These are phyloP conservation scores for Eutrema yunnanense DNA, from an alignment of 345 rosid genomes.

Conservation along the genomic window DNA sequence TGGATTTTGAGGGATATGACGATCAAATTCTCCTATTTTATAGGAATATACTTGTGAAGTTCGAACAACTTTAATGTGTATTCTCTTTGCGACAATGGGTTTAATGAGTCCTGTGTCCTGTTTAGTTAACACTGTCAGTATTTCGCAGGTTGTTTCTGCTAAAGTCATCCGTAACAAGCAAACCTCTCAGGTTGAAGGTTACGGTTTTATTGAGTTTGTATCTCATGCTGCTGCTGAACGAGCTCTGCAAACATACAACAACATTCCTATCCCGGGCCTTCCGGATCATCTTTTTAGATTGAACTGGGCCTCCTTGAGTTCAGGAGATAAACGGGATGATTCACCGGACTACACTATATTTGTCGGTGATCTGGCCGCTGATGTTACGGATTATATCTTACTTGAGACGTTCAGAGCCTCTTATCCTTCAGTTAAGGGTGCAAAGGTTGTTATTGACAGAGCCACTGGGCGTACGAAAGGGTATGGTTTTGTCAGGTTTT, in stretches of 20 bases:
- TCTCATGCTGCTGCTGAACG: constrained; percentile 77
- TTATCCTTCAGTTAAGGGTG: constrained; percentile 72
- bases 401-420: constrained; percentile 76
- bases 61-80: background rate
- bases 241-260: constrained; percentile 61
- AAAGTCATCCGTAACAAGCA: constrained; percentile 87
- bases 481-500: constrained; percentile 85
- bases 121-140: background rate
- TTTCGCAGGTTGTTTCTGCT: constrained; percentile 43
- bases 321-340: constrained; percentile 82
- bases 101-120: background rate
- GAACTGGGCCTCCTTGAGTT: constrained; percentile 76
- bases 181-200: constrained; percentile 66
- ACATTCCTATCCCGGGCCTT: constrained; percentile 60
- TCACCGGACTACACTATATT: constrained; percentile 70
- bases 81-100: background rate
- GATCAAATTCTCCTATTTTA: background rate
- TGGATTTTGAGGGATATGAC: background rate
- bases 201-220: constrained; percentile 74
- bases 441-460: constrained; percentile 92
- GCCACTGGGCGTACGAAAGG: constrained; percentile 80
- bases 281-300: constrained; percentile 72
- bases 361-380: constrained; percentile 93
- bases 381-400: constrained; percentile 77
- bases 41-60: background rate